Base-by-base conservation (phyloP, 352 stramenopile genomes). In the Phytophthora pseudosyringae region DNA sequence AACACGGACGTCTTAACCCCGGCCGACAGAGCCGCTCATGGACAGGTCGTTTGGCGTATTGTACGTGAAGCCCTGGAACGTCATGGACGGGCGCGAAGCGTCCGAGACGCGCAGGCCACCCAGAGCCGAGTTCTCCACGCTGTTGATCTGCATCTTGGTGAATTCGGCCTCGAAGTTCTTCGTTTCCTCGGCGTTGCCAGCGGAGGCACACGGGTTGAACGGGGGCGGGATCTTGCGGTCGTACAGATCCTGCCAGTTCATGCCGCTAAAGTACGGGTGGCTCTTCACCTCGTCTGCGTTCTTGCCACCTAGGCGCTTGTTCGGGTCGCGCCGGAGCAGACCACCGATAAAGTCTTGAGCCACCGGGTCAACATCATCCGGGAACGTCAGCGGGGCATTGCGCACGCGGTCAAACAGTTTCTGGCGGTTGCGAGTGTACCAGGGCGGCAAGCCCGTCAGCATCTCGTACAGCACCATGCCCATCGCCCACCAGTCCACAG, bases 381-480 rank as follows among this genome's bases (percentile, higher is more conserved):
- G 91, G 67, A 98, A 96, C 40, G 87, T 95, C 35, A 98, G 66
- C 46, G 89, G 89, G 16, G 89, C 89, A 44, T 91, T 90, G 25
- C 89, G 82, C 48, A 98, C 83, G n/a, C 91, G 86, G 59, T 97
- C 84, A 45, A 98, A 97, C 29, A 98, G 80, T 70, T 97, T 97
- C 69, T 97, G 87, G 44, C 90, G 86, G 78, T 98, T 95, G 69
- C 90, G 90, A 55, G 90, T 98, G 84, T 98, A 98, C 91, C 91
- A 97, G 13, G 89, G 91, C 12, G 90, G 90, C 38, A 97, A 74
- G 0, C 91, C 91, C 63, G 88, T 98, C 31, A 98, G 81, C 92
- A 98, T 97, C 64, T 98, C 92, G 77, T 97, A 98, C 12, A 98
- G 75, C 55, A 98, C 83, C 83, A 94, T 94, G 38, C 87, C 93